Evolutionary conservation across 2,329 filamentous ascomycete species (phyloP).

Genomic region (Moelleriella libera): DNA sequence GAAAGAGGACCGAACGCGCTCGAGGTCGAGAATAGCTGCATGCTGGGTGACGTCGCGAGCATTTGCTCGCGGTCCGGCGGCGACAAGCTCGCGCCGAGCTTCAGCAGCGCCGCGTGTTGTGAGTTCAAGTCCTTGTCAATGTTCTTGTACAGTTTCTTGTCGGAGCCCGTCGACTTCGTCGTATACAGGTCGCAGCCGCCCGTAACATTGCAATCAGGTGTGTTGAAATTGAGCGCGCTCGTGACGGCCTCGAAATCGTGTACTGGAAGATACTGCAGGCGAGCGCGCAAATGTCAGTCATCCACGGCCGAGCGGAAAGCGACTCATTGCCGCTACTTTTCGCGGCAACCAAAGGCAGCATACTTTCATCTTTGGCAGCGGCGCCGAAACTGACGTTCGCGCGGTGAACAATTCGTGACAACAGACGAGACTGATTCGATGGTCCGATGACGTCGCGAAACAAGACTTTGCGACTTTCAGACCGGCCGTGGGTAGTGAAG

Average conservation of each 20-base stretch:
- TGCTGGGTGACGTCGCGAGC: conserved; percentile 47
- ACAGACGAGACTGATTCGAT: background rate
- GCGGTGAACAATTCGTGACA: conserved; percentile 2
- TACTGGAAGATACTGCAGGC: conserved; percentile 69
- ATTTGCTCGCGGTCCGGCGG: conserved; percentile 64
- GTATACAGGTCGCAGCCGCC: conserved; percentile 96
- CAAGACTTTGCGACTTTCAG: no score
- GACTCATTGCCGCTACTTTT: no score
- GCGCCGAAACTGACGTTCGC: no score
- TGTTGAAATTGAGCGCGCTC: conserved; percentile 89
- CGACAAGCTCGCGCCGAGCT: conserved; percentile 75
- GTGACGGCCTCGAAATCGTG: conserved; percentile 86
- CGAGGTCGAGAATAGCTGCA: conserved; percentile 54
- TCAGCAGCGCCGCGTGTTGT: conserved; percentile 77
- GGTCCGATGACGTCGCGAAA: no score
- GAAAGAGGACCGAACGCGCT: conserved; percentile 87
- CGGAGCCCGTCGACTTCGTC: conserved; percentile 84
- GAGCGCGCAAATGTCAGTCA: conserved; percentile 1
- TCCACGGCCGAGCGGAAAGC: no score
- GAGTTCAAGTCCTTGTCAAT: conserved; percentile 86
- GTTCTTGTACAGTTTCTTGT: conserved; percentile 94
- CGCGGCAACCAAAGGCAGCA: no score
- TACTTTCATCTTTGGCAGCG: no score
- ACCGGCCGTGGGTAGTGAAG: no score
- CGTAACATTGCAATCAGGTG: conserved; percentile 78